Base-by-base conservation (phyloP, 78 protist genomes). In the Planoprotostelium fungivorum region DNA sequence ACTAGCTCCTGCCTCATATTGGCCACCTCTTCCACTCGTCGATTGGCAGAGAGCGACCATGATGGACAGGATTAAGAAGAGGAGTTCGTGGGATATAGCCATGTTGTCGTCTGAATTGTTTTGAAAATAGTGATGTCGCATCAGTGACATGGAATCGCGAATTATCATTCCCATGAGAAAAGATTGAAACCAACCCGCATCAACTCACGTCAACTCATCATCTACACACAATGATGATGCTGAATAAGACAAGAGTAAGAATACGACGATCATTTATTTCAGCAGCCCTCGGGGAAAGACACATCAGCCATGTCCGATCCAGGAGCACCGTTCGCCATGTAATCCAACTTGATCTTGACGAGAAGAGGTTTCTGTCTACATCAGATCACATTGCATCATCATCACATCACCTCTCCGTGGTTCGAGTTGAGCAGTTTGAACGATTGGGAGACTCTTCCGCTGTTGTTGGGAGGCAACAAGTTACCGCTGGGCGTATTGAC, bases 401-500 rank as follows among this genome's bases (percentile, higher is more conserved):
- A 51, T 25, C 5, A 51, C 16, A 51, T 5, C 16, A 51, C 73
- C 73, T 51, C 73, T 5, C 93, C 95, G 36, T 93, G 95, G 85
- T n/a, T 28, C 29, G 93, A 38, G 37, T 93, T 93, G 29, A 89
- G 37, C 28, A 93, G 85, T 35, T 90, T 89, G 28, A 84, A 38
- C 35, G 1, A 35, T 86, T 93, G 95, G 38, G 93, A 87, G 0
- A 93, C 89, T 31, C 84, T 93, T 34, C 92, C 90, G 5, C 35
- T 9, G 29, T 35, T 37, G 28, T 87, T 84, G 86, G 95, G 91
- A 37, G 95, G 91, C 28, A 93, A 37, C 0, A 88, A 38, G 0
- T 88, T 93, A 0, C 89, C 36, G 16, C 90, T 85, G 63, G 95
- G 93, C 84, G 95, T 84, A 0, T 90, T 85, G 35, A 93, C 51